Conservation (phyloP, 2,329 filamentous ascomycete species). For the Colletotrichum plurivorum region DNA sequence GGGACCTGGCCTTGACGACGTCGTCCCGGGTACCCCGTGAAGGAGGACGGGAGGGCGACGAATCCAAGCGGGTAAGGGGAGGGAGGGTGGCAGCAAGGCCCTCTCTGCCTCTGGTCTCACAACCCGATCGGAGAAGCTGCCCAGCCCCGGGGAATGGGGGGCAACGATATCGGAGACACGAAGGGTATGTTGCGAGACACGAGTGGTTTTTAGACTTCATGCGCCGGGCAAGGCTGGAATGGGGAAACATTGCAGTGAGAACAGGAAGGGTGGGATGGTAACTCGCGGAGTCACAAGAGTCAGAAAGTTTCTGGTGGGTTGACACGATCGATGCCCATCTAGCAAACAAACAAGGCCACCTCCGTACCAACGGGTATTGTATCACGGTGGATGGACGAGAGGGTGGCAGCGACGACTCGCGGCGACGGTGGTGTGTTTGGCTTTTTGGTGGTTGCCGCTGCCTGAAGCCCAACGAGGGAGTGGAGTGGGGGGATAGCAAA, state of each 20-base stretch:
- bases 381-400: too few species aligned
- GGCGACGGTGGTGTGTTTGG: background rate
- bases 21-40: conserved; percentile 2
- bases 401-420: background rate
- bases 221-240: conserved; percentile 39
- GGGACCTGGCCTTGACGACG: conserved; percentile 12
- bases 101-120: background rate
- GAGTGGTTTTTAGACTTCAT: conserved; percentile 35
- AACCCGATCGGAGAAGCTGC: conserved; percentile 18
- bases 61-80: conserved; percentile 3
- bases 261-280: background rate
- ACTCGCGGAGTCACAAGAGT: conserved; percentile 5
- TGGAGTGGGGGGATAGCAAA: conserved; percentile 7
- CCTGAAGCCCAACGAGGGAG: background rate
- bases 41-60: background rate
- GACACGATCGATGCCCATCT: background rate
- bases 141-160: conserved; percentile 3
- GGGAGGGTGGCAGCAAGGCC: conserved; percentile 1
- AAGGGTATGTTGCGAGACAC: conserved; percentile 30
- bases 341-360: background rate
- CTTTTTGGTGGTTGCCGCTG: background rate
- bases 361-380: background rate
- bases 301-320: background rate
- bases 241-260: conserved; percentile 6
- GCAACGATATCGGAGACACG: conserved; percentile 31